These are phyloP conservation scores for Pestalotiopsis sp. DNA, from an alignment of 2,329 filamentous ascomycete genomes.

Conservation along the genomic window DNA sequence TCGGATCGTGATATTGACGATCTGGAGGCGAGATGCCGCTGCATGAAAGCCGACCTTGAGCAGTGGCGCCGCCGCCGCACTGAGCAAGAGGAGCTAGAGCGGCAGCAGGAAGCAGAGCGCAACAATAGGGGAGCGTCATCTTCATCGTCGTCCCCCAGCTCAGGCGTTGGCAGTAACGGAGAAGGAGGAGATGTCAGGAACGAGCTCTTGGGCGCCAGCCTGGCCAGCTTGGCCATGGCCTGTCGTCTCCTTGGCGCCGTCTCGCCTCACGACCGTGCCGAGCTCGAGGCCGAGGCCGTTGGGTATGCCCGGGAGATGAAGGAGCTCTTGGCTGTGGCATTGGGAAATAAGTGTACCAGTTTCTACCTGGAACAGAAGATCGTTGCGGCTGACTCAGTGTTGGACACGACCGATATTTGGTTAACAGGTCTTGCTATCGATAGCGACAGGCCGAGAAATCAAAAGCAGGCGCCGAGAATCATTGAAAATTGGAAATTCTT, in stretches of 20 bases:
- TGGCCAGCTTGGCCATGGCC: not conserved
- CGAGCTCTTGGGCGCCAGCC: slow-evolving; percentile 10
- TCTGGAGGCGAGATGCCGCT: not conserved
- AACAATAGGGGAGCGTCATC: not conserved
- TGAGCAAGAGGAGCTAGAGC: not conserved
- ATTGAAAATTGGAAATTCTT: slow-evolving; percentile 1
- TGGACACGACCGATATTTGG: slow-evolving; percentile 5
- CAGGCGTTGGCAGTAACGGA: not conserved
- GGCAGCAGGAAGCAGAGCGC: not conserved
- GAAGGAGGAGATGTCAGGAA: not conserved
- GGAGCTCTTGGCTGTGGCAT: not conserved
- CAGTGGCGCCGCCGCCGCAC: slow-evolving; percentile 3
- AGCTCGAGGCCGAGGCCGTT: slow-evolving; percentile 6
- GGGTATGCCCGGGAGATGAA: not conserved
- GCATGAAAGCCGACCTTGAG: not conserved
- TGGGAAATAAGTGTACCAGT: slow-evolving; percentile 8
- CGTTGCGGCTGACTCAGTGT: slow-evolving; percentile 3
- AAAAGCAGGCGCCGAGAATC: not conserved
- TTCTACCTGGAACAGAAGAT: slow-evolving; percentile 14
- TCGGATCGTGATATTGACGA: slow-evolving; percentile 5
- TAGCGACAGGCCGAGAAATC: not conserved
- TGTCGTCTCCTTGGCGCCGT: slow-evolving; percentile 9
- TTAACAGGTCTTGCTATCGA: not conserved
- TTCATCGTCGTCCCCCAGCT: not conserved
- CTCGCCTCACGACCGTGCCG: not conserved